These are phyloP conservation scores for Trypanosoma rangeli DNA, from an alignment of 208 protist genomes.

Conservation along the genomic window DNA sequence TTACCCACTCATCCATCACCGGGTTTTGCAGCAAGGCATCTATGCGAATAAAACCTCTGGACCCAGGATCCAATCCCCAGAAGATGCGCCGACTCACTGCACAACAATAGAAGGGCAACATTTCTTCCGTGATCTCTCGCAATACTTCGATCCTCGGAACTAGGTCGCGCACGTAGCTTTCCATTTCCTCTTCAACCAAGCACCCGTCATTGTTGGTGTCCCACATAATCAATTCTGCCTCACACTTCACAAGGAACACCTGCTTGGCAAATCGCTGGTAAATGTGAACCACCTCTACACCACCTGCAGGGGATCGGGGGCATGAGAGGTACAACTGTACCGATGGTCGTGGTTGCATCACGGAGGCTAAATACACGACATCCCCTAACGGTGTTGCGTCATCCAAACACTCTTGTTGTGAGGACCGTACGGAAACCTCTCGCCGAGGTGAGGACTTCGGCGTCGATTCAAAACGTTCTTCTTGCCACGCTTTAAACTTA, in stretches of 20 bases:
- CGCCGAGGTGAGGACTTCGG: slow-evolving; percentile 15
- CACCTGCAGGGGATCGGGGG: slow-evolving; percentile 42
- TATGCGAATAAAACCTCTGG: slow-evolving; percentile 76
- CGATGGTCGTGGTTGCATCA: slow-evolving; percentile 49
- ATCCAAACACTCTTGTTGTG: slow-evolving; percentile 28
- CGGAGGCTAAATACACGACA: slow-evolving; percentile 47
- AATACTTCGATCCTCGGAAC: slow-evolving; percentile 76
- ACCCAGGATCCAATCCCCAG: slow-evolving; percentile 83
- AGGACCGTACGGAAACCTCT: slow-evolving; percentile 18
- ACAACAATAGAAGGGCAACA: slow-evolving; percentile 90
- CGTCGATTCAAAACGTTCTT: slow-evolving; percentile 17
- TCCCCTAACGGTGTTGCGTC: slow-evolving; percentile 45
- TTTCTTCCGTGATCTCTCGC: slow-evolving; percentile 43
- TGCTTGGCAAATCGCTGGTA: slow-evolving; percentile 79
- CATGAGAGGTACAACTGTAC: slow-evolving; percentile 71
- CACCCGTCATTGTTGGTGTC: slow-evolving; percentile 85
- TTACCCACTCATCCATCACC: slow-evolving; percentile 90
- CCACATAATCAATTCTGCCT: slow-evolving; percentile 83
- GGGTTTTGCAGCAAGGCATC: slow-evolving; percentile 72
- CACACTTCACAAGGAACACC: slow-evolving; percentile 84
- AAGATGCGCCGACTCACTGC: slow-evolving; percentile 88
- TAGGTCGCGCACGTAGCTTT: slow-evolving; percentile 82
- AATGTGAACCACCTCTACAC: slow-evolving; percentile 61
- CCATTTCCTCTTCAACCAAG: slow-evolving; percentile 87
- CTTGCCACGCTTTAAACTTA: slow-evolving; percentile 42